phyloP scores from a whole-genome alignment of 306 rosid species.

The Vachellia pachyceras region DNA sequence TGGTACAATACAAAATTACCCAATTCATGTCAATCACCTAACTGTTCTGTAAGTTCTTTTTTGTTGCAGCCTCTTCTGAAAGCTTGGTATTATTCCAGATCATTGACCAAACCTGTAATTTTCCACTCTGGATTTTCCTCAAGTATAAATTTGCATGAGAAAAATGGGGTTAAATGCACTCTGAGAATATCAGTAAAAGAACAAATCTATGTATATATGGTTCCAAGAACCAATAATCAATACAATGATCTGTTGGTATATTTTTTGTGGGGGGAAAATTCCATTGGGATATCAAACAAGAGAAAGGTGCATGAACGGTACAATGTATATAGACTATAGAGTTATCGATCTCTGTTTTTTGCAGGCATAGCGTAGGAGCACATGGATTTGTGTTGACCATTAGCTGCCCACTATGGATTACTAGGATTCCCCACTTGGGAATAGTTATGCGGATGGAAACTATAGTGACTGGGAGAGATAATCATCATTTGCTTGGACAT shows the following conservation, averaged over 20 bases:
- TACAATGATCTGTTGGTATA: not conserved
- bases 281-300: not conserved
- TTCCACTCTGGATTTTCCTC: not conserved
- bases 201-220: not conserved
- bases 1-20: not conserved
- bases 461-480: not conserved
- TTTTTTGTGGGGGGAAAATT: not conserved
- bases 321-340: not conserved
- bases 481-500: not conserved
- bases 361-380: not conserved
- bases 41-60: not conserved
- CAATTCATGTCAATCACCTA: not conserved
- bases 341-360: not conserved
- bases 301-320: not conserved
- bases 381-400: conserved; percentile 22
- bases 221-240: not conserved
- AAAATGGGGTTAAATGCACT: not conserved
- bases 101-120: not conserved
- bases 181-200: not conserved
- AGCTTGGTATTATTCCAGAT: no score
- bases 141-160: not conserved
- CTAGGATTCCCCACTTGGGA: conserved; percentile 15
- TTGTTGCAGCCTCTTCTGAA: not conserved
- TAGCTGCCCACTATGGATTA: not conserved
- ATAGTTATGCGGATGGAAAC: not conserved